These are phyloP conservation scores for Cenococcum geophilum DNA, from an alignment of 495 filamentous ascomycete genomes.

Conservation along the genomic window DNA sequence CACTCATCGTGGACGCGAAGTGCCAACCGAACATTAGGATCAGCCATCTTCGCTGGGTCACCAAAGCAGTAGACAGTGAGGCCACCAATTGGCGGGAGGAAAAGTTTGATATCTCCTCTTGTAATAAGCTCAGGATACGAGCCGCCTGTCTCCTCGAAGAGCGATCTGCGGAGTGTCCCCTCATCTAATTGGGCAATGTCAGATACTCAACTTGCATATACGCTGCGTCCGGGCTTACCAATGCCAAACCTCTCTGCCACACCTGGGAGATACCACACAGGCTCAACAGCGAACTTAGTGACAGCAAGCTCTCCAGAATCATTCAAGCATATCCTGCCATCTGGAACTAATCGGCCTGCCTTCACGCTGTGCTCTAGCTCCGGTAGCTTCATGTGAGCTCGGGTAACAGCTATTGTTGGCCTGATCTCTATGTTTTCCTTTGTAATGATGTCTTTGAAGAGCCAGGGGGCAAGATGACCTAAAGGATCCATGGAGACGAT, in stretches of 20 bases:
- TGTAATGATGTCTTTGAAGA: conserved; percentile 62
- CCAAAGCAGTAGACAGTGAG: conserved; percentile 97
- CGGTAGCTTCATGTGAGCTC: conserved; percentile 93
- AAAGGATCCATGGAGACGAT: conserved; percentile 97
- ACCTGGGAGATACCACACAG: conserved; percentile 90
- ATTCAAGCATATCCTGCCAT: conserved; percentile 88
- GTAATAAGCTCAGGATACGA: conserved; percentile 90
- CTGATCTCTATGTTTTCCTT: conserved; percentile 76
- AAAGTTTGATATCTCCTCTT: conserved; percentile 86
- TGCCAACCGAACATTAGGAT: conserved; percentile 75
- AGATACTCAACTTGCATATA: background rate
- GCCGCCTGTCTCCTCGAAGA: conserved; percentile 95
- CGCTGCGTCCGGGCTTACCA: conserved; percentile 41
- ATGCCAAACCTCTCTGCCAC: conserved; percentile 94
- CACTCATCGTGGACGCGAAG: conserved; percentile 94
- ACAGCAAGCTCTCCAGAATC: conserved; percentile 78
- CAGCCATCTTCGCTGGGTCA: conserved; percentile 84
- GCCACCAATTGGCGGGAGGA: conserved; percentile 92
- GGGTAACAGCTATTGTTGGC: conserved; percentile 91
- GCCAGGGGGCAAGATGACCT: conserved; percentile 82
- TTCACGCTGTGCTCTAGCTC: conserved; percentile 86
- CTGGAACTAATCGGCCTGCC: conserved; percentile 69
- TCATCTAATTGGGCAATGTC: conserved; percentile 53
- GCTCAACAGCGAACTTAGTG: conserved; percentile 94
- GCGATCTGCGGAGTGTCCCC: conserved; percentile 69